Base-by-base conservation (phyloP, 1,284 basidiomycete genomes). In the Cryptococcus jaspeensis region DNA sequence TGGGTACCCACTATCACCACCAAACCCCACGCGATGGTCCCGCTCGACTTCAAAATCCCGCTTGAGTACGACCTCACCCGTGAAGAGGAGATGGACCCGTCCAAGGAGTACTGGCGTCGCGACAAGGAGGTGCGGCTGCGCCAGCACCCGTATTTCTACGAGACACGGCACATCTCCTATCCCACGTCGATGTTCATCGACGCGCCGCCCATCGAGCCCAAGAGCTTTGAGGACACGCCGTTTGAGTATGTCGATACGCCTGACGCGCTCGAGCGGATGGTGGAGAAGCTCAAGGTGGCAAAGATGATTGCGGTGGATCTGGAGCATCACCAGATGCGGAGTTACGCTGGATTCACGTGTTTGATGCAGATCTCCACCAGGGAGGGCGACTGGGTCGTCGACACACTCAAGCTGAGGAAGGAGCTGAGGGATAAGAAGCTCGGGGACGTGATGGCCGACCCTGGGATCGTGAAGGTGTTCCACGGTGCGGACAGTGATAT, bases 401-500 rank as follows among this genome's bases (percentile, higher is more conserved):
- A 98, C 72, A 82, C 89, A 0, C 78, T 97, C 18, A 74, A 81
- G 3, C 77, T 98, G n/a, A 81, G 93, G 58, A 85, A 88, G 16
- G 86, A 90, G 65, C 78, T 94, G 23, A 62, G 73, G 44, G 83
- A 85, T 62, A 64, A 64, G 45, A 72, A 74, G 46, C 67, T 84
- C 43, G 83, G 83, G 52, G 75, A 78, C 64, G 84, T 93, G 5
- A 88, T 98, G 63, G 87, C 90, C 1, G 82, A 97, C 74, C 89
- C 92, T 0, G 78, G 79, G 9, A 86, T 96, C 58, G 84, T 95
- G 64, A 97, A 98, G 81, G 87, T 94, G 3, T 85, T 97, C 61
- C 95, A 99, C 74, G 95, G 96, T 16, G 92, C 95, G 2, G 90
- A 94, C 49, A 91, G 88, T 61, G 95, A 99, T 73, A 87, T 99